Base-by-base conservation (phyloP, 768 basidiomycete species). In the Lactifluus piperatus region DNA sequence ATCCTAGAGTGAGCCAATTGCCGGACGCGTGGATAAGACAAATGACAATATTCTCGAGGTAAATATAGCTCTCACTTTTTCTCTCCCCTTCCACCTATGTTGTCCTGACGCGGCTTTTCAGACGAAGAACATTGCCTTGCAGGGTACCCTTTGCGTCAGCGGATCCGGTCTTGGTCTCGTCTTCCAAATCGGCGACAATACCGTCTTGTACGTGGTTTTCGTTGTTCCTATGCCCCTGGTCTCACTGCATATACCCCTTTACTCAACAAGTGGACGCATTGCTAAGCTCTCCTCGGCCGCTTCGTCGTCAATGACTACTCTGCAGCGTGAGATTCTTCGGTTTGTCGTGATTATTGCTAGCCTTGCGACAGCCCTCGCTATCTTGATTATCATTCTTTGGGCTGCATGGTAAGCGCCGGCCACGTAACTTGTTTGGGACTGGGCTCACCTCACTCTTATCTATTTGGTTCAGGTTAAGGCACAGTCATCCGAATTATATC, bases 61-160 rank as follows among this genome's bases (percentile, higher is more conserved):
- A 18, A 13, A n/a, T 46, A n/a, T n/a, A n/a, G n/a, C n/a, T n/a
- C n/a, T n/a, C 39, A 1, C 9, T 34, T 8, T 27, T 32, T 3
- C n/a, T n/a, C n/a, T n/a, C n/a, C 5, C 68, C 22, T 22, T 22
- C 8, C 43, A 13, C 39, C 18, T 16, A 10, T 13, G 4, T 11
- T 36, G 36, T 18, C 51, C 64, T 67, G 16, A 63, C 66, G 36
- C 49, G 73, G 66, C 66, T 37, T 49, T 74, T 37, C 67, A 78
- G 72, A 77, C 81, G 6, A 79, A 78, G 60, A 85, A 84, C 67
- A 77, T 84, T 53, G 82, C 79, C 10, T 71, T 86, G 2, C 80
- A 82, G 62, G 79, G 79, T 13, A 80, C 80, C 2, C 76, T 78
- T 48, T 79, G 78, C 56, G 73, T 76, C 20, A 74, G 69, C 57